Evolutionary conservation across 129 eudicot genomes (phyloP).

Genomic region (Calendula officinalis): DNA sequence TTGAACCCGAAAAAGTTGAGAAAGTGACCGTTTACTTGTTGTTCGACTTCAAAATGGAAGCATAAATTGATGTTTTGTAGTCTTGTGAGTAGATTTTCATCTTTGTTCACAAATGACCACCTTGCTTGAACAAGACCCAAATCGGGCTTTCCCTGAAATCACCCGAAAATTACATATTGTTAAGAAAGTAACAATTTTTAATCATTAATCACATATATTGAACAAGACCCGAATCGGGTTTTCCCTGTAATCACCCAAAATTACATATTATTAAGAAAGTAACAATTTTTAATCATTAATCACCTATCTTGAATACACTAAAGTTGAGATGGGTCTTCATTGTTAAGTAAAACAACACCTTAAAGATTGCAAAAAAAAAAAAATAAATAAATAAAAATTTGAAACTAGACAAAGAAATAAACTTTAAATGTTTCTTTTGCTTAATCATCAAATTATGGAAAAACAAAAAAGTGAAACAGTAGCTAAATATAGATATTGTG

Average conservation of each 20-base stretch:
- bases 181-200: background rate
- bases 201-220: constrained; percentile 91
- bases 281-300: background rate
- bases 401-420: constrained; percentile 1
- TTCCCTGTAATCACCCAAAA: constrained; percentile 50
- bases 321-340: background rate
- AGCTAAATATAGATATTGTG: constrained; percentile 24
- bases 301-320: background rate
- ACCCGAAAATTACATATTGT: constrained; percentile 5
- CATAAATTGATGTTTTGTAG: constrained; percentile 91
- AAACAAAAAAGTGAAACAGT: constrained; percentile 17
- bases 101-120: constrained; percentile 92
- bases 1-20: constrained; percentile 88
- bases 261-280: background rate
- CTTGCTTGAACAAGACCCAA: constrained; percentile 88
- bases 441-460: constrained; percentile 20
- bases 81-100: constrained; percentile 83
- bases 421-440: constrained; percentile 18
- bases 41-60: constrained; percentile 97
- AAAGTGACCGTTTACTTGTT: constrained; percentile 81
- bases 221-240: constrained; percentile 74
- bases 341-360: background rate
- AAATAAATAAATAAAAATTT: no score
- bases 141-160: constrained; percentile 70
- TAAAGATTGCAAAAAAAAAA: background rate